Conservation (phyloP, 139 green algal genomes). For the Picochlorum costavermella region DNA sequence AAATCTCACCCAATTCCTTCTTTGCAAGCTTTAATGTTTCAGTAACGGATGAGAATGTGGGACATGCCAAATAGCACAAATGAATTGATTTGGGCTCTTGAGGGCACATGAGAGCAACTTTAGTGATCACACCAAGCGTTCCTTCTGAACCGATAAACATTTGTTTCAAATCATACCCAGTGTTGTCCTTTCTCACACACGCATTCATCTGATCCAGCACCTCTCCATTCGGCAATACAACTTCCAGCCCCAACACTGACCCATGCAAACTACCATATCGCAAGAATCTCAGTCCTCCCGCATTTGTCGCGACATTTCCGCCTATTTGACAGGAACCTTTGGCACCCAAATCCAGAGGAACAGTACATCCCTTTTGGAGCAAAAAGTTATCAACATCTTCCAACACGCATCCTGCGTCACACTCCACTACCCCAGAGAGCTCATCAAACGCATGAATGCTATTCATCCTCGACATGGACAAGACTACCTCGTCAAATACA, state of each 20-base stretch:
- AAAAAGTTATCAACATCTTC: constrained; percentile 64
- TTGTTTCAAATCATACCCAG: constrained; percentile 96
- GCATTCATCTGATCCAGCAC: constrained; percentile 73
- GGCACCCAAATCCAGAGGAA: constrained; percentile 93
- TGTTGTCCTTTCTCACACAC: constrained; percentile 94
- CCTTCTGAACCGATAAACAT: constrained; percentile 96
- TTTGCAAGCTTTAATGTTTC: constrained; percentile 51
- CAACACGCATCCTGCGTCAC: constrained; percentile 77
- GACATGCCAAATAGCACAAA: constrained; percentile 56
- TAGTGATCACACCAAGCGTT: constrained; percentile 83
- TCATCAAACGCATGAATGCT: constrained; percentile 53
- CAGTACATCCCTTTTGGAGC: constrained; percentile 46
- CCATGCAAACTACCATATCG: constrained; percentile 90
- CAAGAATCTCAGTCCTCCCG: constrained; percentile 78
- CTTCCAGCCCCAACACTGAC: constrained; percentile 86
- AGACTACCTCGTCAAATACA: constrained; percentile 82
- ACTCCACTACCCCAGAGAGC: constrained; percentile 54
- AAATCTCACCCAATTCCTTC: constrained; percentile 65
- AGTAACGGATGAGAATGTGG: constrained; percentile 47
- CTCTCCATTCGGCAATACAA: constrained; percentile 76
- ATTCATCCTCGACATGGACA: constrained; percentile 63
- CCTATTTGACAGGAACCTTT: constrained; percentile 95
- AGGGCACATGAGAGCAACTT: constrained; percentile 68
- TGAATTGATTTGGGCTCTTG: constrained; percentile 56
- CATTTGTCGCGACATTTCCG: constrained; percentile 96